These are phyloP conservation scores for Phytophthora brassicae DNA, from an alignment of 352 stramenopile species.

Conservation along the genomic window DNA sequence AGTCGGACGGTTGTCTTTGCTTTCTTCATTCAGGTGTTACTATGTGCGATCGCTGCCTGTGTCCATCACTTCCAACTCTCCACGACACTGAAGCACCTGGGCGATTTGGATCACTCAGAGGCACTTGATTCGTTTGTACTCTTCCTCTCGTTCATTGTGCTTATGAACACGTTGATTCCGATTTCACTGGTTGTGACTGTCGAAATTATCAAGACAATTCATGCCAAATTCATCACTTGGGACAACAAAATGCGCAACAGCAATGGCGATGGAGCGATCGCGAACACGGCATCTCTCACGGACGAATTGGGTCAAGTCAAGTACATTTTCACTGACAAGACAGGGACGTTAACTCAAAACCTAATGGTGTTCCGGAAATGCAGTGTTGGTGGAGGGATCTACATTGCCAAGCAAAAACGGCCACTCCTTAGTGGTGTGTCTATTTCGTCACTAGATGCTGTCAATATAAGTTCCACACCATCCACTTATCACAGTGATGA, in stretches of 20 bases:
- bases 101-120: neutral
- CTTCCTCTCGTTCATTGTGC: slow-evolving; percentile 90
- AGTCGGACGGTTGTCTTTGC: slow-evolving; percentile 78
- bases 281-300: slow-evolving; percentile 89
- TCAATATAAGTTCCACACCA: neutral
- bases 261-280: slow-evolving; percentile 66
- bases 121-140: slow-evolving; percentile 48
- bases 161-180: slow-evolving; percentile 93
- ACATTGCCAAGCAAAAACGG: slow-evolving; percentile 43
- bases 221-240: slow-evolving; percentile 82
- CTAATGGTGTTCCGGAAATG: slow-evolving; percentile 96
- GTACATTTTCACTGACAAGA: slow-evolving; percentile 95
- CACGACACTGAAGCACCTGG: neutral
- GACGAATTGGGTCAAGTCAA: slow-evolving; percentile 93
- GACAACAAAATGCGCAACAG: slow-evolving; percentile 60
- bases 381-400: slow-evolving; percentile 89
- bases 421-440: slow-evolving; percentile 31
- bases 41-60: slow-evolving; percentile 59
- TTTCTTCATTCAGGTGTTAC: slow-evolving; percentile 68
- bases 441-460: slow-evolving; percentile 38
- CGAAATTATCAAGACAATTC: slow-evolving; percentile 74
- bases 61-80: slow-evolving; percentile 34
- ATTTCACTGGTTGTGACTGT: slow-evolving; percentile 92
- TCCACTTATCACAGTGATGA: slow-evolving; percentile 23
- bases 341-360: slow-evolving; percentile 94